Conservation (phyloP, 2,329 filamentous ascomycete genomes). For the Stagonosporopsis cucurbitacearum region DNA sequence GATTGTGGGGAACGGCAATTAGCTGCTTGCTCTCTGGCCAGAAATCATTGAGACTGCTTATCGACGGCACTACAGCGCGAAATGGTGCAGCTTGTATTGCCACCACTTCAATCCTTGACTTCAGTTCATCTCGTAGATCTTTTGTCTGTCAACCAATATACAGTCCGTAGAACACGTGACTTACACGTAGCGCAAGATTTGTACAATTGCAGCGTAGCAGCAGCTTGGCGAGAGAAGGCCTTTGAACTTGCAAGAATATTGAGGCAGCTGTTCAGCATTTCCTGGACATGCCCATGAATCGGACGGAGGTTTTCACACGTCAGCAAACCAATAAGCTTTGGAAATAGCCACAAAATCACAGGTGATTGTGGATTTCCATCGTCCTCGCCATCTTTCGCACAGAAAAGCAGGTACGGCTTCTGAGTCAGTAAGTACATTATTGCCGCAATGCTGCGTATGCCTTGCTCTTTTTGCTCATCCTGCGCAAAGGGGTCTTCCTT, state of each 20-base stretch:
- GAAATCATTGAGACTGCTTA: slow-evolving; percentile 46
- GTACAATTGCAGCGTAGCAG: slow-evolving; percentile 45
- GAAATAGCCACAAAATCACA: slow-evolving; percentile 61
- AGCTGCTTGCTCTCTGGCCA: slow-evolving; percentile 49
- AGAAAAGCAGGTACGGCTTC: slow-evolving; percentile 71
- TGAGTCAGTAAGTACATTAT: slow-evolving; percentile 76
- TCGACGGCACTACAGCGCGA: slow-evolving; percentile 48
- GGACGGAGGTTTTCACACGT: slow-evolving; percentile 50
- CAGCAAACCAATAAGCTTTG: slow-evolving; percentile 59
- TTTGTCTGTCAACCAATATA: slow-evolving; percentile 5
- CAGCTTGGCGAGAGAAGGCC: slow-evolving; percentile 46
- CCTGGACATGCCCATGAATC: slow-evolving; percentile 48
- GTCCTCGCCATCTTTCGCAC: slow-evolving; percentile 36
- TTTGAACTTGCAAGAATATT: slow-evolving; percentile 44
- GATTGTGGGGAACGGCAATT: slow-evolving; percentile 51
- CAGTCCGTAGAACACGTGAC: slow-evolving; percentile 5
- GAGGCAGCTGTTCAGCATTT: slow-evolving; percentile 49
- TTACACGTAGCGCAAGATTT: slow-evolving; percentile 52
- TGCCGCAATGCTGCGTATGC: slow-evolving; percentile 77
- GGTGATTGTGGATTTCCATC: slow-evolving; percentile 49
- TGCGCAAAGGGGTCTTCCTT: slow-evolving; percentile 73
- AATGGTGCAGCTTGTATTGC: slow-evolving; percentile 24
- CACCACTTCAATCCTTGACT: slow-evolving; percentile 36
- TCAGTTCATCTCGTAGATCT: slow-evolving; percentile 57
- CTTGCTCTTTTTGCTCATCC: slow-evolving; percentile 64